Base-by-base conservation (phyloP, 169 alveolate genomes). In the Plasmodium inui region DNA sequence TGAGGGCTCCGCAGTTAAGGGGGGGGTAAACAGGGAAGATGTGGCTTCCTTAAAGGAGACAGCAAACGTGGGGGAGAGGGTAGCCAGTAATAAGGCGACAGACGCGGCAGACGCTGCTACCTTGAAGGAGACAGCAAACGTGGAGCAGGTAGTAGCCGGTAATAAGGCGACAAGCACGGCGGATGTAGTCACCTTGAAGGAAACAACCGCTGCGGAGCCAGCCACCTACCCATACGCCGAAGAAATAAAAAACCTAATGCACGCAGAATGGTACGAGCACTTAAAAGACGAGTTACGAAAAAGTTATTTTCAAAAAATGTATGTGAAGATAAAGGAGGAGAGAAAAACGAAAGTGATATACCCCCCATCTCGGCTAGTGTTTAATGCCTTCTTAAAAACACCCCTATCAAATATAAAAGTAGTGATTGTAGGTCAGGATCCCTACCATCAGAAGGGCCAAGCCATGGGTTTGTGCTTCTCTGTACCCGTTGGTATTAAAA, bases 371-470 rank as follows among this genome's bases (percentile, higher is more conserved):
- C 93, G 94, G 37, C 89, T 96, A 92, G 97, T 97, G 46, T 98
- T 97, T 94, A 97, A 95, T 76, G 98, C 98, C 26, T 98, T 98
- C 90, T 82, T 89, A 32, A 80, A 92, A 39, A 98, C 98, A 10
- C 99, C 99, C 88, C 95, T 72, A 44, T 74, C 76, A 71, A 79
- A 74, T 46, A 86, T 99, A 14, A 98, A 98, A 90, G 99, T 98
- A 32, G 99, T 99, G 26, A 98, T 99, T 34, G 99, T 99, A 14
- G 99, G 99, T 0, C 99, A 99, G 95, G 99, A 99, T 89, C 99
- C 99, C 0, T 99, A 99, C 89, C 99, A 98, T 84, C 99, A 98
- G 72, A 98, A 98, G 17, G 98, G 98, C 9, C 99, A 99, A 93
- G 99, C 99, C n/a, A 98, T 98, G 99, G 99, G 99, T 9, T 96